Conservation (phyloP, 2,329 filamentous ascomycete species). For the Fusarium camptoceras region DNA sequence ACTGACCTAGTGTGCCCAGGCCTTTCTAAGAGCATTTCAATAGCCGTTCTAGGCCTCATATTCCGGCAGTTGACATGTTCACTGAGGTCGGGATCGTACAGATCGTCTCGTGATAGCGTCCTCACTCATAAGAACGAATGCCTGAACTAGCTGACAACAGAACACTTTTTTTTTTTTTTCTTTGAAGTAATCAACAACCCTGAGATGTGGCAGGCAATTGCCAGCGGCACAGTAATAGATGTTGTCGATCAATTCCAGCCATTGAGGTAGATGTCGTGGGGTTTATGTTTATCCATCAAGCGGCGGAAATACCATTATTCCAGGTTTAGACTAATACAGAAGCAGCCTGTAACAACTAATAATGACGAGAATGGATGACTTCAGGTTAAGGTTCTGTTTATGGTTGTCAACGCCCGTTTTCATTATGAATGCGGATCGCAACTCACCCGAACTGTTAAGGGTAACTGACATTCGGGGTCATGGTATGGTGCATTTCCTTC, state of each 20-base stretch:
- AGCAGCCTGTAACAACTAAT: background rate
- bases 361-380: background rate
- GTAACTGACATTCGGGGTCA: too few species aligned
- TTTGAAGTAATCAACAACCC: background rate
- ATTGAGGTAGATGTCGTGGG: background rate
- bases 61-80: background rate
- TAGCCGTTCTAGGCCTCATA: background rate
- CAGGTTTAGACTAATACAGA: background rate
- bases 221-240: too few species aligned
- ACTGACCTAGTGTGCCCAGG: fast-evolving
- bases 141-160: fast-evolving
- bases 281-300: background rate
- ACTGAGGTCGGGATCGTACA: too few species aligned
- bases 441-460: background rate
- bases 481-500: background rate
- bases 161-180: background rate
- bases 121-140: background rate
- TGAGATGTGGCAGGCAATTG: background rate
- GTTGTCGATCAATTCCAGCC: background rate
- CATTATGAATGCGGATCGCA: background rate
- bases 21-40: background rate
- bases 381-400: slow-evolving; percentile 15
- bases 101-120: background rate
- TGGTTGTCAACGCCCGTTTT: background rate
- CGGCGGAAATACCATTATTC: background rate